Percentiles rank a stretch among this genome's conserved stretches.
Conservation (phyloP, 345 rosid genomes). For the Euphorbia pulcherrima region DNA sequence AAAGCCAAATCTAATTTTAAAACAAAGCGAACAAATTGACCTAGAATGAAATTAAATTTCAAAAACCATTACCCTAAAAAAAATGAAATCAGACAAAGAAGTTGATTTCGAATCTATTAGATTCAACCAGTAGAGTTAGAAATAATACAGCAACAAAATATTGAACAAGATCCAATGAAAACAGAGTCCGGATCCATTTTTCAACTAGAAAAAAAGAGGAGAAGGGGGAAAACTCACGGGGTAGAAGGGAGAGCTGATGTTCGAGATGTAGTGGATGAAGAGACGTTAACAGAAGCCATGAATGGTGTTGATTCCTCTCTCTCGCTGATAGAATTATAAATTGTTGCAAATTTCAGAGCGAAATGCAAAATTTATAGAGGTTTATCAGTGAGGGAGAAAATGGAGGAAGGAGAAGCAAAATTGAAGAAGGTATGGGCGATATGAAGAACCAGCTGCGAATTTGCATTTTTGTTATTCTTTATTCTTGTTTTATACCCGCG, state of each 20-base stretch:
- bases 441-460: conserved; percentile 9
- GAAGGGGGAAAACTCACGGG: conserved; percentile 10
- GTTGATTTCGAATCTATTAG: not conserved
- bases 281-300: conserved; percentile 18
- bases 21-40: not conserved
- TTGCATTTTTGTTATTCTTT: not conserved
- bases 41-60: not conserved
- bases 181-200: not conserved
- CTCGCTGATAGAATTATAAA: not conserved
- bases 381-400: not conserved
- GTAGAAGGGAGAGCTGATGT: conserved; percentile 10
- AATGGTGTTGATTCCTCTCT: not conserved
- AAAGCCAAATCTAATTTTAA: not conserved
- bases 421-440: not conserved
- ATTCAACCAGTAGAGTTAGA: not conserved
- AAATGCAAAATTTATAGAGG: conserved; percentile 1
- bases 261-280: conserved; percentile 16
- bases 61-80: not conserved
- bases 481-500: not conserved
- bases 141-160: not conserved
- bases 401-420: not conserved
- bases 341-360: not conserved
- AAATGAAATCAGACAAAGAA: not conserved
- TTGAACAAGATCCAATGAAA: not conserved
- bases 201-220: not conserved